Evolutionary conservation across 2,329 filamentous ascomycete genomes (phyloP).

Genomic region (Drechslerella stenobrocha): DNA sequence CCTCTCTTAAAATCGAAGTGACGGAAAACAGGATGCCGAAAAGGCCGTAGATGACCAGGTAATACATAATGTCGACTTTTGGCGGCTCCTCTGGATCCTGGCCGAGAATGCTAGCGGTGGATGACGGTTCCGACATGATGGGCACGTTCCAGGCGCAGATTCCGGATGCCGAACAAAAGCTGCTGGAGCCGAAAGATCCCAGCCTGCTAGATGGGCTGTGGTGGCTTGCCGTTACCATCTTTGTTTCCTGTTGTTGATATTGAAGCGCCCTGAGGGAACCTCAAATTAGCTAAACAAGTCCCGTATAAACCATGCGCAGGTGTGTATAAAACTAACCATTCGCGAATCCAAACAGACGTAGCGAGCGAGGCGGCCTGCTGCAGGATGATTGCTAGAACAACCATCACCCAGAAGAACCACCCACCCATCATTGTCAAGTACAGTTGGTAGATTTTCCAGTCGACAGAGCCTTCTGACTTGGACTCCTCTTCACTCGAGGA

Average conservation of each 20-base stretch:
- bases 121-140: constrained; percentile 16
- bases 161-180: constrained; percentile 56
- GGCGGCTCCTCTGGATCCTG: constrained; percentile 55
- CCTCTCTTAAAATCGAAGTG: constrained; percentile 80
- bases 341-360: constrained; percentile 89
- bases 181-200: constrained; percentile 30
- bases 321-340: constrained; percentile 80
- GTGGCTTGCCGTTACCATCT: constrained; percentile 18
- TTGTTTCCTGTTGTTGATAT: constrained; percentile 35
- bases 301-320: constrained; percentile 49
- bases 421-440: constrained; percentile 91
- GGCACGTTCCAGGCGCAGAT: constrained; percentile 60
- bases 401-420: constrained; percentile 90
- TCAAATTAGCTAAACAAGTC: neutral
- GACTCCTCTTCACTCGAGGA: constrained; percentile 66
- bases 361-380: constrained; percentile 86
- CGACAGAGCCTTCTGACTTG: constrained; percentile 84
- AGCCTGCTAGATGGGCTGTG: constrained; percentile 57
- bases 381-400: constrained; percentile 71
- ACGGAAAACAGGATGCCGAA: constrained; percentile 76
- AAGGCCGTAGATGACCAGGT: constrained; percentile 77
- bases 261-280: constrained; percentile 21
- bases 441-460: constrained; percentile 79
- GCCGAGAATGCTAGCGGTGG: constrained; percentile 55
- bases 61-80: constrained; percentile 79